phyloP scores from a whole-genome alignment of 495 filamentous ascomycete genomes.

The Lasiosphaeriaceae sp. region DNA sequence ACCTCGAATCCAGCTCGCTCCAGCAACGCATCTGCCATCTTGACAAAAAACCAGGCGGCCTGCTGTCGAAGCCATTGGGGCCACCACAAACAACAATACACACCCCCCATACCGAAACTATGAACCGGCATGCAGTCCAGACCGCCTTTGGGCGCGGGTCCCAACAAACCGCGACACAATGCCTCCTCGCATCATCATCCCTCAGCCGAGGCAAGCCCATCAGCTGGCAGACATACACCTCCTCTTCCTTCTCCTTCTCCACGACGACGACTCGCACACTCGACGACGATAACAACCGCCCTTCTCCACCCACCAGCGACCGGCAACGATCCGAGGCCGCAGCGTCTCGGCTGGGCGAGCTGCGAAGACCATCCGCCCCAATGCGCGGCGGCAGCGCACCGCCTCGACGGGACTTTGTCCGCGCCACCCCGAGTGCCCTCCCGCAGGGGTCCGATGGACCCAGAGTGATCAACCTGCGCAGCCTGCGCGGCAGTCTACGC shows the following conservation, averaged over 20 bases:
- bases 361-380: conserved; percentile 1
- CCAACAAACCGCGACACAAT: not conserved
- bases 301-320: not conserved
- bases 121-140: conserved; percentile 25
- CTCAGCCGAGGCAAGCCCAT: not conserved
- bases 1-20: no score
- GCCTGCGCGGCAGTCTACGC: conserved; percentile 19
- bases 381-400: not conserved
- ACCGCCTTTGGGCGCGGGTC: conserved; percentile 24
- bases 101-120: conserved; percentile 1
- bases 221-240: not conserved
- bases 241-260: not conserved
- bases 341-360: conserved; percentile 18
- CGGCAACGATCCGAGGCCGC: conserved; percentile 18
- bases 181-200: conserved; percentile 4
- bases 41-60: no score
- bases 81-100: no score
- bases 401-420: not conserved
- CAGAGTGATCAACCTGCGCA: conserved; percentile 28
- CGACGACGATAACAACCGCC: conserved; percentile 9
- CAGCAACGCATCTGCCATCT: no score
- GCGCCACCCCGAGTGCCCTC: not conserved
- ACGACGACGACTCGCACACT: not conserved
- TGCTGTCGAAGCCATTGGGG: no score
- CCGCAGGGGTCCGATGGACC: conserved; percentile 13